A percentile compares a stretch with the other conserved stretches of the same genome.
These are phyloP conservation scores for Tetracladium setigerum DNA, from an alignment of 495 filamentous ascomycete species.

Conservation along the genomic window DNA sequence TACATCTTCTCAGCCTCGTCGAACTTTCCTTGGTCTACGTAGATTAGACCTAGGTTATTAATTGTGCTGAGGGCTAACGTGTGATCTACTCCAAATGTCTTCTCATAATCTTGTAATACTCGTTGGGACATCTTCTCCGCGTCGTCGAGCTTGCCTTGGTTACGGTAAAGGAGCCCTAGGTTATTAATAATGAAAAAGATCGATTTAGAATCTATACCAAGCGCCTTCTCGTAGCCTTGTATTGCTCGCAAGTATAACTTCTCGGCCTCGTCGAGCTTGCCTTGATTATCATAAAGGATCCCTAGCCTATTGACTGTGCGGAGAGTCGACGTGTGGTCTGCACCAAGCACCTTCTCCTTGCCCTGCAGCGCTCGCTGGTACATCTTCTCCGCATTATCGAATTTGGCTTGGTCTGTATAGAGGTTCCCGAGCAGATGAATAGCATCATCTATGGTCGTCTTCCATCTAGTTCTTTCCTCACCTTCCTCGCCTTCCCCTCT, in stretches of 20 bases:
- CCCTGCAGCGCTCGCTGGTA: conserved; percentile 29
- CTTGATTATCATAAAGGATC: too few species aligned
- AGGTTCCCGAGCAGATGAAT: too few species aligned
- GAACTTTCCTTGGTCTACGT: background rate
- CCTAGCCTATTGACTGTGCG: conserved; percentile 22
- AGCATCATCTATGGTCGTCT: too few species aligned
- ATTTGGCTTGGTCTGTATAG: conserved; percentile 25
- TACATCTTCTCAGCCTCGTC: too few species aligned
- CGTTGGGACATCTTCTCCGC: conserved; percentile 25
- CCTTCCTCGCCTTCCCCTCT: too few species aligned
- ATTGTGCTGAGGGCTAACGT: too few species aligned
- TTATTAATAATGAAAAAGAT: too few species aligned
- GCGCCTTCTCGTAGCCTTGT: too few species aligned
- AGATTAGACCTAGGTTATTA: background rate
- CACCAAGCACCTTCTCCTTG: conserved; percentile 30
- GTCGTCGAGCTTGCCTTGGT: conserved; percentile 20
- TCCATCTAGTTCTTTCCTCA: too few species aligned
- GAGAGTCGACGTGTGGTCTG: conserved; percentile 31
- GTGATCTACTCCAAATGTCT: conserved; percentile 28
- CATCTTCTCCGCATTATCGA: conserved; percentile 26
- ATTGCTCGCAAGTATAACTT: too few species aligned
- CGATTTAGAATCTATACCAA: conserved; percentile 8
- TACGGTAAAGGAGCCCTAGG: conserved; percentile 22
- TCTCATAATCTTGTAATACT: conserved; percentile 27
- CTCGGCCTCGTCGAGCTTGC: conserved; percentile 18